These are phyloP conservation scores for Trichophyton schoenleinii DNA, from an alignment of 2,329 filamentous ascomycete species.

Conservation along the genomic window DNA sequence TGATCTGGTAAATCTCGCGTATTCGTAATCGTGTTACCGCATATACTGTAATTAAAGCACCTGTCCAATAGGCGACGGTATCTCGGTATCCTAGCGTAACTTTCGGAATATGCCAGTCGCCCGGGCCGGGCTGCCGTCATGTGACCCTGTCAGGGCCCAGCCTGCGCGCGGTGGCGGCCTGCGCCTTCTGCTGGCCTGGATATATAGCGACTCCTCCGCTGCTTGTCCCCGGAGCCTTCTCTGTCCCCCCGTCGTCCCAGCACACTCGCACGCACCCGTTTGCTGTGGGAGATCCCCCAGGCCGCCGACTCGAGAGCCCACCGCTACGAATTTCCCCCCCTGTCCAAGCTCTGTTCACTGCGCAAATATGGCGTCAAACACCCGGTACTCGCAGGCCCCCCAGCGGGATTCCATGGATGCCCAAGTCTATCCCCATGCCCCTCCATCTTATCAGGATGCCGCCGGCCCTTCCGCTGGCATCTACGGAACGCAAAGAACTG, in stretches of 20 bases:
- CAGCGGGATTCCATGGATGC: slow-evolving; percentile 79
- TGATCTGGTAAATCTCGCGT: no score
- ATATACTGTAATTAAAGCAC: neutral
- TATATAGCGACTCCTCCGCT: no score
- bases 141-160: neutral
- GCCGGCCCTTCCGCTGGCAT: slow-evolving; percentile 46
- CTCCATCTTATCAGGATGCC: slow-evolving; percentile 64
- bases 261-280: no score
- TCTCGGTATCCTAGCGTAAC: neutral
- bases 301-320: neutral
- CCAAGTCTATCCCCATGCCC: slow-evolving; percentile 56
- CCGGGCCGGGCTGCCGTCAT: neutral
- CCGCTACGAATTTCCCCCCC: neutral
- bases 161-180: neutral
- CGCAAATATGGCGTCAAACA: slow-evolving; percentile 52
- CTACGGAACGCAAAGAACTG: slow-evolving; percentile 55
- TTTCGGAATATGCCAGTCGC: neutral
- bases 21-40: no score
- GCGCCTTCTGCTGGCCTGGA: no score
- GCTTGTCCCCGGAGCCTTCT: no score
- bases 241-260: no score
- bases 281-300: neutral
- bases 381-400: slow-evolving; percentile 72
- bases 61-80: neutral
- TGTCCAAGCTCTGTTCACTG: neutral